phyloP scores from a whole-genome alignment of 352 stramenopile genomes.

The Phytophthora uliginosa region DNA sequence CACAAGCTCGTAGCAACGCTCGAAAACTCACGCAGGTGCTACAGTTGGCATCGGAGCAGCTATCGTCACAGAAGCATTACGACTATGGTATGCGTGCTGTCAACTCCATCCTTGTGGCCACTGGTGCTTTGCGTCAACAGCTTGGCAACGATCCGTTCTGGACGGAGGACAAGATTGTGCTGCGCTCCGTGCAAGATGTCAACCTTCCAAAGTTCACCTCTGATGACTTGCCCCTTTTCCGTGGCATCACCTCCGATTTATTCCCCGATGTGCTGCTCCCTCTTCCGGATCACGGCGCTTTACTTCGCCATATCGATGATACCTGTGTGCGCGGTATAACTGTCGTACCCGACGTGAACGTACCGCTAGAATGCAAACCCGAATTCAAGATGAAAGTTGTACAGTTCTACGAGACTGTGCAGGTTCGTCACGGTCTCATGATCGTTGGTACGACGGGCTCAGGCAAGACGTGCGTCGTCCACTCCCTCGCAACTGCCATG shows the following conservation, averaged over 20 bases:
- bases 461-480: slow-evolving; percentile 95
- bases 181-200: slow-evolving; percentile 94
- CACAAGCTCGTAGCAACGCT: slow-evolving; percentile 88
- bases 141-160: slow-evolving; percentile 90
- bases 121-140: slow-evolving; percentile 92
- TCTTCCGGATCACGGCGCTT: slow-evolving; percentile 84
- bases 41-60: slow-evolving; percentile 94
- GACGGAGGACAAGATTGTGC: slow-evolving; percentile 94
- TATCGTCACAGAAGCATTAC: slow-evolving; percentile 96
- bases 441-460: slow-evolving; percentile 95
- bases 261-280: slow-evolving; percentile 92
- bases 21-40: slow-evolving; percentile 95
- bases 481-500: slow-evolving; percentile 83
- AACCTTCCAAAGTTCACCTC: slow-evolving; percentile 97
- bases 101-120: slow-evolving; percentile 95
- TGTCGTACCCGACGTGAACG: slow-evolving; percentile 65
- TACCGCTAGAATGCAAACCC: slow-evolving; percentile 80
- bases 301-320: slow-evolving; percentile 88
- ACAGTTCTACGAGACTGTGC: slow-evolving; percentile 96
- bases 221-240: slow-evolving; percentile 94
- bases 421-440: slow-evolving; percentile 97
- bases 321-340: slow-evolving; percentile 76
- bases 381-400: slow-evolving; percentile 93
- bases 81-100: slow-evolving; percentile 97
- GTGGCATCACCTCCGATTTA: slow-evolving; percentile 94